Evolutionary conservation across 345 rosid species (phyloP).

Genomic region (Clausena lansium): DNA sequence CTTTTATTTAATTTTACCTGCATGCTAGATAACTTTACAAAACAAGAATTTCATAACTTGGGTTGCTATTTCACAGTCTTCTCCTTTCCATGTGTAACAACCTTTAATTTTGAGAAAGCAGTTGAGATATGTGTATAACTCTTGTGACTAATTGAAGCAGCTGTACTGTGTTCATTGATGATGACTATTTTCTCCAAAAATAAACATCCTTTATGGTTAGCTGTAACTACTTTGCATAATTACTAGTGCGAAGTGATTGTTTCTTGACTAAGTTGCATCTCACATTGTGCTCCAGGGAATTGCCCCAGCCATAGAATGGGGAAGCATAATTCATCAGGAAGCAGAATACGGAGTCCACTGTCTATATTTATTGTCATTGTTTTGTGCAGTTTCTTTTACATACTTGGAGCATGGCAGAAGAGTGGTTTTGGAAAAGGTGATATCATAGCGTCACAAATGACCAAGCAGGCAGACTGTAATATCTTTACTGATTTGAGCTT

Average conservation of each 20-base stretch:
- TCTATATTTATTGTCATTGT: slow-evolving; percentile 70
- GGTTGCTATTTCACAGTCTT: not conserved
- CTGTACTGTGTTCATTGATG: not conserved
- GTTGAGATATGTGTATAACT: not conserved
- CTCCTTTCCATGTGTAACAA: not conserved
- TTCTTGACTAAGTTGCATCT: not conserved
- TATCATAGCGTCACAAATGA: slow-evolving; percentile 59
- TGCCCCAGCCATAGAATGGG: slow-evolving; percentile 41
- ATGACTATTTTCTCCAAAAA: not conserved
- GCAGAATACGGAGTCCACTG: slow-evolving; percentile 54
- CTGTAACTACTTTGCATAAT: not conserved
- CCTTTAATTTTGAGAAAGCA: not conserved
- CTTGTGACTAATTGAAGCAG: not conserved
- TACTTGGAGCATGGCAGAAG: slow-evolving; percentile 95
- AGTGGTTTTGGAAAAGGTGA: slow-evolving; percentile 95
- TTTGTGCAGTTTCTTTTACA: slow-evolving; percentile 84
- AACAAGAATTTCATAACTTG: not conserved
- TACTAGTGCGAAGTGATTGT: slow-evolving; percentile 2
- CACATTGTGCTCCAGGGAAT: slow-evolving; percentile 22
- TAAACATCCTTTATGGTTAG: not conserved
- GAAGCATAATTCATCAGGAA: slow-evolving; percentile 48
- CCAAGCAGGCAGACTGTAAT: slow-evolving; percentile 68
- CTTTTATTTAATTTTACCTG: not conserved
- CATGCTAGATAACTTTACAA: not conserved
- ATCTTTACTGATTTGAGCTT: slow-evolving; percentile 60